phyloP scores from a whole-genome alignment of 129 eudicot species.

The Chrysanthemum seticuspe region DNA sequence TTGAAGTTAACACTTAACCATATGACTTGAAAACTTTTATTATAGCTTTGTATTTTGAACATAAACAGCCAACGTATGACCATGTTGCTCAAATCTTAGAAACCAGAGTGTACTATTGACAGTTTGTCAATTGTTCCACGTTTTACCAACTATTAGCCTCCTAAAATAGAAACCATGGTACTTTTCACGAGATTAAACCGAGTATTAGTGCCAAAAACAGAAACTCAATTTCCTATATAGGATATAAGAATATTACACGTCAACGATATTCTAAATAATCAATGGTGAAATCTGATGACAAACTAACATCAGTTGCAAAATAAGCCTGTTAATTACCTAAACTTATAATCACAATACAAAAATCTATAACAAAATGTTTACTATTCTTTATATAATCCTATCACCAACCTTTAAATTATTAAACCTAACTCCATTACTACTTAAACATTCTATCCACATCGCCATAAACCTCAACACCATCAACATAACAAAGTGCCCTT shows the following conservation, averaged over 20 bases:
- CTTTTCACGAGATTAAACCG: neutral
- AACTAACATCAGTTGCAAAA: neutral
- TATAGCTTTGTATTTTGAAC: conserved; percentile 7
- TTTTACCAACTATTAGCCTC: conserved; percentile 9
- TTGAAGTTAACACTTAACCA: neutral
- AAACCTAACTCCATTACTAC: too few species aligned
- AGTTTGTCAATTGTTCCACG: conserved; percentile 4
- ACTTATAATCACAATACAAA: neutral
- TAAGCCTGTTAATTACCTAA: too few species aligned
- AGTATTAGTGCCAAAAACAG: neutral
- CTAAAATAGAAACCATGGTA: neutral
- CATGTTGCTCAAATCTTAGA: conserved; percentile 11
- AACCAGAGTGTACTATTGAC: neutral
- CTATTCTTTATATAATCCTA: too few species aligned
- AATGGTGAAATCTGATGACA: neutral
- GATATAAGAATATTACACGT: neutral
- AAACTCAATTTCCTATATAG: neutral
- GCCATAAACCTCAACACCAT: too few species aligned
- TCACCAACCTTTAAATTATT: too few species aligned
- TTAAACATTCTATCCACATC: too few species aligned
- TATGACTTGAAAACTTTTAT: neutral
- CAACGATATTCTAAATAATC: neutral
- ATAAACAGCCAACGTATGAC: conserved; percentile 11
- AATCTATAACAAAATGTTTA: neutral
- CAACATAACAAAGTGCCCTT: too few species aligned